Base-by-base conservation (phyloP, 495 filamentous ascomycete genomes). In the Penicillium macrosclerotiorum region DNA sequence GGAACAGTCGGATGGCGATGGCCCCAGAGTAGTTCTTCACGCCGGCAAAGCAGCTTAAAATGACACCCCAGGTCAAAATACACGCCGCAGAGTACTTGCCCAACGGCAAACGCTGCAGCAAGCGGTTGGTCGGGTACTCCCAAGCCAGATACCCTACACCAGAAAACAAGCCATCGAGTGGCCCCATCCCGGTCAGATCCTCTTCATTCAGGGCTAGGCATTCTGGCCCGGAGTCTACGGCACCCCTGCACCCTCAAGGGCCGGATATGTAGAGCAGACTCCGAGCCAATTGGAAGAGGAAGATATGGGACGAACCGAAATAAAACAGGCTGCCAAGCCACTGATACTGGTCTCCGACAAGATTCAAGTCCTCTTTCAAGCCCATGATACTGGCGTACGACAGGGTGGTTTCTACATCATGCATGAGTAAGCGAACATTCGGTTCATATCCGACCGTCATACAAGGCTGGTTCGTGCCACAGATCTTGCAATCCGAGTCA, bases 321-420 rank as follows among this genome's bases (percentile, higher is more conserved):
- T 85, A 85, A 54, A 85, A 84, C 51, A 78, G 59, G 62, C 73
- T 77, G 1, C 71, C 65, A 4, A 80, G 54, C 78, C 78, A 82
- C 52, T 78, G 73, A 48, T 80, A 75, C 39, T 76, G 52, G 46
- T 72, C 65, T 5, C 57, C 58, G 6, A 49, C 42, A 5, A 78
- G 63, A 27, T 69, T 37, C 19, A 79, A 56, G 38, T 78, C 76
- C 19, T 59, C 71, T 52, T 74, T 74, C 18, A 85, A 67, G 0
- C 81, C 81, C 79, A 84, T 83, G 17, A 85, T 52, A 46, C 72
- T 79, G 7, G 81, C 80, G 51, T 84, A 84, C 0, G 80, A 83
- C 2, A 85, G 54, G 1, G 80, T 83, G 0, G 78, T 83, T 59
- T 85, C 72, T 77, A 26, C 30, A 9, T 8, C n/a, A n/a, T n/a